Percentiles rank a stretch among this genome's conserved stretches.
Evolutionary conservation across 2,329 filamentous ascomycete species (phyloP).

Genomic region (Hymenoscyphus fraxineus): DNA sequence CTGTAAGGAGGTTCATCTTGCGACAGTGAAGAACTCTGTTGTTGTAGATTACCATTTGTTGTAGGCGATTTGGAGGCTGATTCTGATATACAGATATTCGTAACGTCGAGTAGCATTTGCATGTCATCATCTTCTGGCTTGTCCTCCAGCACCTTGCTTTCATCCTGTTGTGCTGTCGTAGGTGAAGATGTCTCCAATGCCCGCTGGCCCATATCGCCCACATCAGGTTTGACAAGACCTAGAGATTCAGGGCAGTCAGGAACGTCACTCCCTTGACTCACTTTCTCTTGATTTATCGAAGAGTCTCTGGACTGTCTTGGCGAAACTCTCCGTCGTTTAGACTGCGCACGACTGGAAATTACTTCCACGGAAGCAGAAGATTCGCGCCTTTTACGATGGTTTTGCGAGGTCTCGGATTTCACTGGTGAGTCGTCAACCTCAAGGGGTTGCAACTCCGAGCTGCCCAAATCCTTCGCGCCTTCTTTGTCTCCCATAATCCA

Average conservation of each 20-base stretch:
- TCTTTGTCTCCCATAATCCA: not conserved
- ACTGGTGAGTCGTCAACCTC: conserved; percentile 15
- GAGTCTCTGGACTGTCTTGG: not conserved
- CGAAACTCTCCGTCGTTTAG: not conserved
- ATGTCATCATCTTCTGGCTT: not conserved
- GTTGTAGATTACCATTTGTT: not conserved
- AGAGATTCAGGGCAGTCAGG: not conserved
- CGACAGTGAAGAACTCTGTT: not conserved
- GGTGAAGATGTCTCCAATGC: not conserved
- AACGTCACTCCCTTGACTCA: not conserved
- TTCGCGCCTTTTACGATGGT: not conserved
- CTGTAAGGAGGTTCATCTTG: not conserved
- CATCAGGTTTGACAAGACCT: not conserved
- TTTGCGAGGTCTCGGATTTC: not conserved
- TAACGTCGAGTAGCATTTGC: not conserved
- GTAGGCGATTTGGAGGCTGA: not conserved
- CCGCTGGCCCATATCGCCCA: not conserved
- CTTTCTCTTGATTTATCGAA: not conserved
- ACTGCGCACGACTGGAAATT: not conserved
- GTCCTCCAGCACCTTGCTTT: not conserved
- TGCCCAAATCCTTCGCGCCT: not conserved
- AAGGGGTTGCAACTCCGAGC: not conserved
- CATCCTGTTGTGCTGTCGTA: not conserved
- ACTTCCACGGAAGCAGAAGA: not conserved
- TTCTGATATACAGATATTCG: not conserved